Conservation (phyloP, 768 basidiomycete genomes). For the Collybia sordida region DNA sequence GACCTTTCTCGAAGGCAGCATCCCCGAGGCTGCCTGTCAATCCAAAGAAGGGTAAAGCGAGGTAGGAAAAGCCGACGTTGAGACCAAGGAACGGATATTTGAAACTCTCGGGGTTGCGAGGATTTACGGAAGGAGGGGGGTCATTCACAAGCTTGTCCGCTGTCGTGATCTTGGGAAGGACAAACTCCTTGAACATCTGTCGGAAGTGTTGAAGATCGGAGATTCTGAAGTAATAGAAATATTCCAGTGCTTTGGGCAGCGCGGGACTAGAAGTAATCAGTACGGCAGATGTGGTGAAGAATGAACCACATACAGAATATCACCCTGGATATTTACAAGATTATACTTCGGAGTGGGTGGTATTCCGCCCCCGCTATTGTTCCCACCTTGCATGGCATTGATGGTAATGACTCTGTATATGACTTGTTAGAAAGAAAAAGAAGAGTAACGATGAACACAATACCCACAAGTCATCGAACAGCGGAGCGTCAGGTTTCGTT, state of each 20-base stretch:
- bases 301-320: constrained; percentile 11
- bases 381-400: constrained; percentile 7
- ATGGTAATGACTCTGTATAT: constrained; percentile 7
- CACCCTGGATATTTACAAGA: constrained; percentile 14
- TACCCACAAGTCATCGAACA: constrained; percentile 16
- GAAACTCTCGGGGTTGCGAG: not conserved
- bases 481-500: not conserved
- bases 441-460: not conserved
- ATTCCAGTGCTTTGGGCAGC: constrained; percentile 14
- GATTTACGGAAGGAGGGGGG: constrained; percentile 1
- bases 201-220: constrained; percentile 6
- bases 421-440: not conserved
- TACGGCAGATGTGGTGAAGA: not conserved
- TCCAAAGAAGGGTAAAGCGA: constrained; percentile 6
- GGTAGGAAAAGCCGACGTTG: constrained; percentile 7
- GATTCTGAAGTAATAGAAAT: constrained; percentile 18
- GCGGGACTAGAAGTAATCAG: constrained; percentile 5
- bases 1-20: constrained; percentile 12
- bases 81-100: constrained; percentile 5
- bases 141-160: constrained; percentile 5
- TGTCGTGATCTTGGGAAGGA: constrained; percentile 14
- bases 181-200: constrained; percentile 7
- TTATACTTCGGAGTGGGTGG: constrained; percentile 5
- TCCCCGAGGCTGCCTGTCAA: constrained; percentile 3
- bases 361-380: too few relatives aligned